These are phyloP conservation scores for Nepenthes gracilis DNA, from an alignment of 148 eudicot species.

Conservation along the genomic window DNA sequence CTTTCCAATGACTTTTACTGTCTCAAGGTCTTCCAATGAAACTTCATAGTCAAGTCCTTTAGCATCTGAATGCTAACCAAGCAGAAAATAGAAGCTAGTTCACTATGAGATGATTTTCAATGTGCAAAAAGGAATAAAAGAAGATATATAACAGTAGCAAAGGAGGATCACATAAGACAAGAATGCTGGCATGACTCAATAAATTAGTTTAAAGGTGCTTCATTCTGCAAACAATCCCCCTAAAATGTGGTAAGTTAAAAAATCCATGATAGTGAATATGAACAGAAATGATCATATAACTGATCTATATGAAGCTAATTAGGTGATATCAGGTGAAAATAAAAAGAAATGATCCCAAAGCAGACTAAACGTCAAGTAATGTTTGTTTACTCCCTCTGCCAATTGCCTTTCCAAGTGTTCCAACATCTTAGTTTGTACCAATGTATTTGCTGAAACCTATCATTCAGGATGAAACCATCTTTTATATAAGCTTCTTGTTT, in stretches of 20 bases:
- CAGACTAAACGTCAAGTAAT: too few relatives aligned
- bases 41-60: slow-evolving; percentile 80
- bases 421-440: too few relatives aligned
- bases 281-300: too few relatives aligned
- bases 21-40: slow-evolving; percentile 89
- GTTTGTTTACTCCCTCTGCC: too few relatives aligned
- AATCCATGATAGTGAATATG: too few relatives aligned
- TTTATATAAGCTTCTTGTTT: too few relatives aligned
- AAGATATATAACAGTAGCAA: not conserved
- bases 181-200: not conserved
- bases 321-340: too few relatives aligned
- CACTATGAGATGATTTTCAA: not conserved
- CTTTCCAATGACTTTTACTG: slow-evolving; percentile 91
- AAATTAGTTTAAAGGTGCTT: not conserved
- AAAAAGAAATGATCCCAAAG: too few relatives aligned
- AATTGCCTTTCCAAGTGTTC: too few relatives aligned
- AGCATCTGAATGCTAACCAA: slow-evolving; percentile 55
- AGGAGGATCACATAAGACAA: not conserved
- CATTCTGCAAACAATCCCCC: not conserved
- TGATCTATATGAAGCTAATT: too few relatives aligned
- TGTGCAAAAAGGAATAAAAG: not conserved
- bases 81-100: slow-evolving; percentile 6
- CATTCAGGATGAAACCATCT: too few relatives aligned
- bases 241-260: not conserved
- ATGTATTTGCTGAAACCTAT: too few relatives aligned